Evolutionary conservation across 192 early-diverging fungal species (phyloP).

Genomic region (Rhizophagus sp.): DNA sequence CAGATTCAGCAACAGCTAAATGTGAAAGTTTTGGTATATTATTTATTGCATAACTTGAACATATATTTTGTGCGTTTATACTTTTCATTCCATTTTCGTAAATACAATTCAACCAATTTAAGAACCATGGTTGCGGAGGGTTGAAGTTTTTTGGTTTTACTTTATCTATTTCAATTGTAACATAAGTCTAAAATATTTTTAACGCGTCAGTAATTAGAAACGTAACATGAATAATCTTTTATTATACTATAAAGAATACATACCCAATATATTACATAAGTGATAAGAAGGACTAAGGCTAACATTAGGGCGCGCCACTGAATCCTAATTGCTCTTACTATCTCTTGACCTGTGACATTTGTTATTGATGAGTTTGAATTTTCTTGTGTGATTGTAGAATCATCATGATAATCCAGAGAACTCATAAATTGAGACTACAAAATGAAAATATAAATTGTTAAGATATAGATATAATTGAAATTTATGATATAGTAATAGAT

Average conservation of each 20-base stretch:
- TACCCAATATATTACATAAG: slow-evolving; percentile 6
- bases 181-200: background rate
- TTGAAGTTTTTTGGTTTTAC: background rate
- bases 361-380: background rate
- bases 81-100: background rate
- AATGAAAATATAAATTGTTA: background rate
- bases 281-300: background rate
- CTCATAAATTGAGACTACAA: background rate
- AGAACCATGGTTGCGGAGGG: background rate
- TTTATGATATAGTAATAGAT: background rate
- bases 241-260: no score
- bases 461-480: background rate
- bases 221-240: background rate
- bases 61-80: background rate
- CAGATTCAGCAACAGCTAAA: background rate
- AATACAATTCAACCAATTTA: background rate
- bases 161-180: background rate
- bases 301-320: slow-evolving; percentile 13
- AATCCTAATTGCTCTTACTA: background rate
- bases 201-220: background rate
- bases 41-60: background rate
- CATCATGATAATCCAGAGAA: background rate
- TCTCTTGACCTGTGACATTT: background rate
- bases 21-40: background rate
- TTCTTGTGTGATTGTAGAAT: background rate